phyloP scores from a whole-genome alignment of 768 basidiomycete species.

The Phylloporus sp. region DNA sequence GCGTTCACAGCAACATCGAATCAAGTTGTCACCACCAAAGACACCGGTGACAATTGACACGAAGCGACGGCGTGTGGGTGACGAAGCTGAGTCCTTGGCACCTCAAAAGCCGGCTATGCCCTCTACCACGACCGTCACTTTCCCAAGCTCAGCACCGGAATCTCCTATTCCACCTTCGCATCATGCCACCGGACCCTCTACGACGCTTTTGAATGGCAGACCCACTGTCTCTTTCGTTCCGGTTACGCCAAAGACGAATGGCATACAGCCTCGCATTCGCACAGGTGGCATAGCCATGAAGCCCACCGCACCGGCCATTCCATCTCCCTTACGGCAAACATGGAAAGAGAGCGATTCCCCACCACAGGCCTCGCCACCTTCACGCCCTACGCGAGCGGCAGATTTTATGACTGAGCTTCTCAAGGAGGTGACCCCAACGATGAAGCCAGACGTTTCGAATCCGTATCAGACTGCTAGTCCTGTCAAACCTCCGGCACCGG shows the following conservation, averaged over 20 bases:
- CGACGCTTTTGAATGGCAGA: conserved; percentile 26
- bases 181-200: conserved; percentile 23
- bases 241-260: conserved; percentile 27
- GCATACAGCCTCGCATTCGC: conserved; percentile 34
- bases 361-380: conserved; percentile 29
- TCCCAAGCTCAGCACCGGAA: conserved; percentile 25
- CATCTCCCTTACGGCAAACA: conserved; percentile 72
- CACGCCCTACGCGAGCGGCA: conserved; percentile 57
- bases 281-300: conserved; percentile 39
- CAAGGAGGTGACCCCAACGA: conserved; percentile 63
- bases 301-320: conserved; percentile 56
- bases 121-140: conserved; percentile 22
- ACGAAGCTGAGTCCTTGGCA: conserved; percentile 35
- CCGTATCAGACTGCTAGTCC: conserved; percentile 75
- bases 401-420: conserved; percentile 65
- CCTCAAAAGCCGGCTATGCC: conserved; percentile 31
- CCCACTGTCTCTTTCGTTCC: conserved; percentile 14
- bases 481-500: conserved; percentile 45
- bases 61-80: conserved; percentile 59
- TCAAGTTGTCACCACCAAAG: conserved; percentile 39
- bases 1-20: conserved; percentile 42
- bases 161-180: conserved; percentile 33
- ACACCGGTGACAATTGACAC: conserved; percentile 39
- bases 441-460: conserved; percentile 64
- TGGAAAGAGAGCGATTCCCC: conserved; percentile 51